Percentiles rank a stretch among this genome's conserved stretches.
These are phyloP conservation scores for Allantophomopsis lycopodina DNA, from an alignment of 2,329 filamentous ascomycete species.

Conservation along the genomic window DNA sequence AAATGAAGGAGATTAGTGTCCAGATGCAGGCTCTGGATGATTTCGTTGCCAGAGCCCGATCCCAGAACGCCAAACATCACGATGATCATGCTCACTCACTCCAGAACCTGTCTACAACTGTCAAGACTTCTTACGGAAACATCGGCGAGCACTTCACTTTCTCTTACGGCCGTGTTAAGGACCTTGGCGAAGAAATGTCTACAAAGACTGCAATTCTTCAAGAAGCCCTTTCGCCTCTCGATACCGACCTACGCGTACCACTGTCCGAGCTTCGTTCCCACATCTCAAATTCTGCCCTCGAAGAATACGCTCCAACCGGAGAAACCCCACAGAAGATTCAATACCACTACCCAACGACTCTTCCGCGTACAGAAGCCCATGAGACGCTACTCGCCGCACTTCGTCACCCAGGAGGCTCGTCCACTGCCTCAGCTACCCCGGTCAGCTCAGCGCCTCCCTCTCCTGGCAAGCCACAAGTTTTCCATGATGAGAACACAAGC, in stretches of 20 bases:
- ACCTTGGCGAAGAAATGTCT: slow-evolving; percentile 55
- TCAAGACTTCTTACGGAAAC: slow-evolving; percentile 59
- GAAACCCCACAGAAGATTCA: slow-evolving; percentile 69
- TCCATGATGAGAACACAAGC: slow-evolving; percentile 12
- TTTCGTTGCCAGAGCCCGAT: slow-evolving; percentile 71
- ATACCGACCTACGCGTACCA: slow-evolving; percentile 49
- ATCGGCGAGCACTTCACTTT: slow-evolving; percentile 58
- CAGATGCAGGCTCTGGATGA: slow-evolving; percentile 86
- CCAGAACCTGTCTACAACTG: slow-evolving; percentile 48
- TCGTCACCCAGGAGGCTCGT: slow-evolving; percentile 23
- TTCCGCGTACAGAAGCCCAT: slow-evolving; percentile 63
- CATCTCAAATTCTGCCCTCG: slow-evolving; percentile 49
- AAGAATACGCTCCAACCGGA: slow-evolving; percentile 77
- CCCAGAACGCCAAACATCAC: slow-evolving; percentile 69
- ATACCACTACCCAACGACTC: slow-evolving; percentile 66
- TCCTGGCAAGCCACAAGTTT: slow-evolving; percentile 21
- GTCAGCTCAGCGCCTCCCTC: slow-evolving; percentile 13
- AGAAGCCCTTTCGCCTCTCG: slow-evolving; percentile 46
- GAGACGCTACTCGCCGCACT: slow-evolving; percentile 38
- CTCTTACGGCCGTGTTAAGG: slow-evolving; percentile 52
- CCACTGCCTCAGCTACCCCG: slow-evolving; percentile 12
- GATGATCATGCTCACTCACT: slow-evolving; percentile 54
- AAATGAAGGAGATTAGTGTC: slow-evolving; percentile 74
- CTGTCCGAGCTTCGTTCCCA: slow-evolving; percentile 57
- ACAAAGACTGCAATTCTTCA: slow-evolving; percentile 42